Percentiles rank a stretch among this genome's conserved stretches.
Evolutionary conservation across 2,329 filamentous ascomycete species (phyloP).

Genomic region (Alternaria metachromatica): DNA sequence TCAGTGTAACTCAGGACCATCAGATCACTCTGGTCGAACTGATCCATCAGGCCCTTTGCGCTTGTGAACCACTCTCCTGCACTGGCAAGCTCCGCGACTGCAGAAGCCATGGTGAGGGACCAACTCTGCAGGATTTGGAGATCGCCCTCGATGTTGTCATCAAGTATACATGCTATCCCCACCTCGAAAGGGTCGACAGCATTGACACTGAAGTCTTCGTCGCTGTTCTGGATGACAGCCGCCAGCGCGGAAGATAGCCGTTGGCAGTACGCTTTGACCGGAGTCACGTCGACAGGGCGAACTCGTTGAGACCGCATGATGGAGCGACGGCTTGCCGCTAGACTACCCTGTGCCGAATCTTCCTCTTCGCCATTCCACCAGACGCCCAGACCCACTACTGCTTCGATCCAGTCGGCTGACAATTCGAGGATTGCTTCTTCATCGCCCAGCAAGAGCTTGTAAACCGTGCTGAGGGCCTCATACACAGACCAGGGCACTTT

Average conservation of each 20-base stretch:
- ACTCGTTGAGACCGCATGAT: conserved; percentile 50
- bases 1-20: conserved; percentile 74
- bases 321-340: conserved; percentile 54
- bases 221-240: conserved; percentile 67
- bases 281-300: conserved; percentile 58
- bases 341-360: conserved; percentile 50
- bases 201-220: conserved; percentile 75
- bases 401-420: conserved; percentile 92
- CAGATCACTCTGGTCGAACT: conserved; percentile 82
- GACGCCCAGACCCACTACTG: conserved; percentile 78
- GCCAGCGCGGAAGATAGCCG: conserved; percentile 76
- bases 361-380: conserved; percentile 88
- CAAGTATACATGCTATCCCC: conserved; percentile 79
- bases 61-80: conserved; percentile 79
- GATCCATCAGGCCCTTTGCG: conserved; percentile 62
- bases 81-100: conserved; percentile 83
- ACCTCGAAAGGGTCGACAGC: conserved; percentile 78
- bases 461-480: conserved; percentile 80
- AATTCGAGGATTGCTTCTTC: conserved; percentile 76
- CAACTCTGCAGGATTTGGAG: conserved; percentile 76
- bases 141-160: conserved; percentile 79
- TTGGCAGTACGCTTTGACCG: conserved; percentile 73
- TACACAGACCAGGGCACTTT: conserved; percentile 90
- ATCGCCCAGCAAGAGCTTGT: conserved; percentile 80
- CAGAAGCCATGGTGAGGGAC: conserved; percentile 80